Conservation (phyloP, 352 stramenopile genomes). For the Blastocystis sp. region DNA sequence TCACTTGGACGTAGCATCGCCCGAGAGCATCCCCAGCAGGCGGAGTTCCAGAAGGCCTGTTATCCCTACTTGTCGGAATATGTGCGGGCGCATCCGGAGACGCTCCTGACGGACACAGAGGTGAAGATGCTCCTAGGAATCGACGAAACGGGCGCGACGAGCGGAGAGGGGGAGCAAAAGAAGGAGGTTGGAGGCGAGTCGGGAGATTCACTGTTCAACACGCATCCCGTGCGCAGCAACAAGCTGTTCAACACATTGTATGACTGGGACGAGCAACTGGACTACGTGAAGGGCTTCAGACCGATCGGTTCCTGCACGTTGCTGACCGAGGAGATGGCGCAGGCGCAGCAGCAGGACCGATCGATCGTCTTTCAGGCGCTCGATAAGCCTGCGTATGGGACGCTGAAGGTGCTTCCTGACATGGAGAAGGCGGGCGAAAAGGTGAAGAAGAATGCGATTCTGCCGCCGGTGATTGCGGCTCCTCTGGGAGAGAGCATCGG, state of each 20-base stretch:
- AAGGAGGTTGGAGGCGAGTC: background rate
- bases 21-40: background rate
- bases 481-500: background rate
- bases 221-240: background rate
- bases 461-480: slow-evolving; percentile 31
- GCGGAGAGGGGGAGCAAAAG: background rate
- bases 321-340: background rate
- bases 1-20: background rate
- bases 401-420: background rate
- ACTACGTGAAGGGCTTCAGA: slow-evolving; percentile 8
- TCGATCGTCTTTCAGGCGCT: slow-evolving; percentile 16
- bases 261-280: background rate
- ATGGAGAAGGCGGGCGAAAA: background rate
- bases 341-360: background rate
- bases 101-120: background rate
- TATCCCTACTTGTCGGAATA: background rate
- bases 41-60: slow-evolving; percentile 24
- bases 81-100: background rate
- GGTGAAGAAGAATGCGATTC: background rate
- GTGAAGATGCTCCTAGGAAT: background rate
- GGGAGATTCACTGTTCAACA: background rate
- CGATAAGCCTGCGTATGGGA: background rate
- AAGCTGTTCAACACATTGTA: slow-evolving; percentile 1
- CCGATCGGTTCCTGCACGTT: slow-evolving; percentile 5
- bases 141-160: background rate